phyloP scores from a whole-genome alignment of 306 rosid genomes.

The Adenanthera pavonina region DNA sequence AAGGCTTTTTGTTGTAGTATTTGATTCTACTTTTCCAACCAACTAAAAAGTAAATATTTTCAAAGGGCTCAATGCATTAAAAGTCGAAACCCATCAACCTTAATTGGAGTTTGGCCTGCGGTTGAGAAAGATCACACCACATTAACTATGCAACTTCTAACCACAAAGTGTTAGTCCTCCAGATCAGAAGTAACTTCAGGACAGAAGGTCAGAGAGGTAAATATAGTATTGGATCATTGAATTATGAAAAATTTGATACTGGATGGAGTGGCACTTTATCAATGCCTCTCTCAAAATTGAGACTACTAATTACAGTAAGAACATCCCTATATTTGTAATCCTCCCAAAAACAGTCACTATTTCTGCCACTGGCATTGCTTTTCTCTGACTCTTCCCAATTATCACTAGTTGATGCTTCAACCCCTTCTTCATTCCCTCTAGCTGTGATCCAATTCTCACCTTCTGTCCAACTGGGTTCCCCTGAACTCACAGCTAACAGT shows the following conservation, averaged over 20 bases:
- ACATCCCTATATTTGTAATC: constrained; percentile 42
- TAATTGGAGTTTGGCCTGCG: constrained; percentile 34
- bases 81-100: constrained; percentile 44
- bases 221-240: constrained; percentile 10
- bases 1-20: neutral
- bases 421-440: constrained; percentile 40
- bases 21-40: constrained; percentile 8
- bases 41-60: constrained; percentile 9
- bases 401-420: constrained; percentile 36
- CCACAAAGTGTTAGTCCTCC: neutral
- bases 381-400: constrained; percentile 31
- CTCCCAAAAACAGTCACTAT: constrained; percentile 38
- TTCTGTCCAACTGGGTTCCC: constrained; percentile 58
- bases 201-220: neutral
- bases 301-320: constrained; percentile 43
- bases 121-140: constrained; percentile 24
- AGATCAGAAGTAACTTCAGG: neutral
- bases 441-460: constrained; percentile 67
- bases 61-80: neutral
- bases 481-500: constrained; percentile 57
- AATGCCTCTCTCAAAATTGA: constrained; percentile 52
- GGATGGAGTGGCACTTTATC: constrained; percentile 42
- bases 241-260: constrained; percentile 51
- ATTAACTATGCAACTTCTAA: constrained; percentile 12
- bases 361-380: constrained; percentile 40